phyloP scores from a whole-genome alignment of 257 asterid species.

The Eucommia ulmoides region DNA sequence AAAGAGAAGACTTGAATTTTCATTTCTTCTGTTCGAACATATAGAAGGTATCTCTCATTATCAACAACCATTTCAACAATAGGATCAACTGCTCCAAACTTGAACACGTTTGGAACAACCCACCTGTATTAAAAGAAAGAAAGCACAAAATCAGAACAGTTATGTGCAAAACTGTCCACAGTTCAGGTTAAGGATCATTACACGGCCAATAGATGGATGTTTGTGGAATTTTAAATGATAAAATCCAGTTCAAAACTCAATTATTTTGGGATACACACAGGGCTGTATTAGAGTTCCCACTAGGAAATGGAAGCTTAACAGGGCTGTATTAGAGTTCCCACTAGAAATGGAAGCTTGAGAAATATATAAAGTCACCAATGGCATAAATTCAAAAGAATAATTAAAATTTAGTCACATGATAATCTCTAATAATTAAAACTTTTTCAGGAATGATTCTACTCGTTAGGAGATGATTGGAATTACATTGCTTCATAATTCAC shows the following conservation, averaged over 20 bases:
- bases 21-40: constrained; percentile 92
- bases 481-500: no score
- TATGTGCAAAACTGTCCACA: constrained; percentile 7
- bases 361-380: not conserved
- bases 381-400: not conserved
- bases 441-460: no score
- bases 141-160: constrained; percentile 7
- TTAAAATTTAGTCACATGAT: no score
- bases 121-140: constrained; percentile 43
- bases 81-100: constrained; percentile 91
- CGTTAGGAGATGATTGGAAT: no score
- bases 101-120: constrained; percentile 93
- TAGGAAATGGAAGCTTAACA: no score
- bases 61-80: constrained; percentile 92
- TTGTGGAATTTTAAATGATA: no score
- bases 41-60: constrained; percentile 76
- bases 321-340: no score
- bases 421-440: no score
- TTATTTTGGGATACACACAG: no score
- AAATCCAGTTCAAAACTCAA: constrained; percentile 4
- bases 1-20: constrained; percentile 82
- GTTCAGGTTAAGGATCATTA: constrained; percentile 10
- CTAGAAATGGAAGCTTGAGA: not conserved
- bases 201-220: no score
- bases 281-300: no score